Conservation (phyloP, 108 stramenopile genomes). For the Nitzschia putrida region DNA sequence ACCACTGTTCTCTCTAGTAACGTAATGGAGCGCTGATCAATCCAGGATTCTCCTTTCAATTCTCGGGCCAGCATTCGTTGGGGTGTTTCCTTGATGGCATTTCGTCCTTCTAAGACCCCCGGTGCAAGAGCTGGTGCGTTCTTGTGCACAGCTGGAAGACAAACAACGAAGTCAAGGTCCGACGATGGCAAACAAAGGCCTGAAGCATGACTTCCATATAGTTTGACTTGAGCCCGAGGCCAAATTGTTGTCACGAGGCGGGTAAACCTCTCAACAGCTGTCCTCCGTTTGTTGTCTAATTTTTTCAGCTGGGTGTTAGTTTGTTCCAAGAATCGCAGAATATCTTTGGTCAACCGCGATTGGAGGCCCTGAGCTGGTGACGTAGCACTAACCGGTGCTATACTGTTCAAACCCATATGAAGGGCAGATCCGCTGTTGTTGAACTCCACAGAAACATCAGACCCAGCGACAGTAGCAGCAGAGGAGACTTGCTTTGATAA, state of each 20-base stretch:
- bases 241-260: slow-evolving; percentile 68
- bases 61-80: slow-evolving; percentile 90
- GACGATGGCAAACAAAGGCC: slow-evolving; percentile 85
- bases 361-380: slow-evolving; percentile 53
- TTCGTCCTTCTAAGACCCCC: slow-evolving; percentile 91
- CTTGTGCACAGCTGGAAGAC: slow-evolving; percentile 90
- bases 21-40: slow-evolving; percentile 83
- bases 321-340: slow-evolving; percentile 51
- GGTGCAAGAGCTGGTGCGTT: slow-evolving; percentile 87
- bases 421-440: slow-evolving; percentile 32
- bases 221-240: slow-evolving; percentile 83
- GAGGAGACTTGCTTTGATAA: slow-evolving; percentile 49
- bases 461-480: slow-evolving; percentile 58
- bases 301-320: slow-evolving; percentile 53
- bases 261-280: slow-evolving; percentile 66
- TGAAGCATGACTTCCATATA: slow-evolving; percentile 87
- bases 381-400: slow-evolving; percentile 26
- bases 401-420: slow-evolving; percentile 8
- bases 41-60: slow-evolving; percentile 85
- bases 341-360: slow-evolving; percentile 69
- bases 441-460: slow-evolving; percentile 69
- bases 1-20: slow-evolving; percentile 80
- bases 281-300: slow-evolving; percentile 46
- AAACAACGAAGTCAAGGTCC: slow-evolving; percentile 93
- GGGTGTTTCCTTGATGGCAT: slow-evolving; percentile 91